Percentiles rank a stretch among this genome's conserved stretches.
These are phyloP conservation scores for Xylaria castorea DNA, from an alignment of 495 filamentous ascomycete genomes.

Conservation along the genomic window DNA sequence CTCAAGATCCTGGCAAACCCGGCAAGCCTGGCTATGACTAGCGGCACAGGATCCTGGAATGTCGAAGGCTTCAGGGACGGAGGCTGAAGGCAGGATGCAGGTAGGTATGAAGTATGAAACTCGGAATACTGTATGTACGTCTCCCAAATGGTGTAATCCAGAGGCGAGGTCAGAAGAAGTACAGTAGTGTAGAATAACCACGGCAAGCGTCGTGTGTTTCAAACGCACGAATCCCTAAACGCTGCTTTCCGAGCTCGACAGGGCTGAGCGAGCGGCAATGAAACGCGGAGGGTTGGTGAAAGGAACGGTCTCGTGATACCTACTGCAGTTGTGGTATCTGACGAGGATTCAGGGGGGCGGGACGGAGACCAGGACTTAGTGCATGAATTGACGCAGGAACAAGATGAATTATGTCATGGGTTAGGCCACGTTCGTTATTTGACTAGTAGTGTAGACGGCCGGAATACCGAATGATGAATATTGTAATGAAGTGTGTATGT, in stretches of 20 bases:
- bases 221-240: background rate
- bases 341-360: slow-evolving; percentile 9
- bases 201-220: background rate
- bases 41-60: slow-evolving; percentile 1
- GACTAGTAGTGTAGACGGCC: background rate
- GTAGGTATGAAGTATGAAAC: slow-evolving; percentile 14
- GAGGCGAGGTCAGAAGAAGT: background rate
- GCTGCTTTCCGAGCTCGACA: background rate
- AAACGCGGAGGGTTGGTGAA: background rate
- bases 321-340: background rate
- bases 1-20: slow-evolving; percentile 19
- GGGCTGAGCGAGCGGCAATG: background rate
- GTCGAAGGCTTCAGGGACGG: background rate
- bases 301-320: slow-evolving; percentile 2
- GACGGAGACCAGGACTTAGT: background rate
- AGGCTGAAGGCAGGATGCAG: slow-evolving; percentile 24
- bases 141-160: background rate
- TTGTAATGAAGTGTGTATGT: background rate
- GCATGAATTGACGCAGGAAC: slow-evolving; percentile 15
- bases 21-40: slow-evolving; percentile 4
- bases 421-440: background rate
- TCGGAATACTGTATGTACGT: too few species aligned
- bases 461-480: background rate
- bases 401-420: slow-evolving; percentile 14
- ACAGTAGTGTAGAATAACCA: background rate